Evolutionary conservation across 2,329 filamentous ascomycete species (phyloP), one percentile per base, ranked within the genome.

Genomic region (Talaromyces verruculosus): DNA sequence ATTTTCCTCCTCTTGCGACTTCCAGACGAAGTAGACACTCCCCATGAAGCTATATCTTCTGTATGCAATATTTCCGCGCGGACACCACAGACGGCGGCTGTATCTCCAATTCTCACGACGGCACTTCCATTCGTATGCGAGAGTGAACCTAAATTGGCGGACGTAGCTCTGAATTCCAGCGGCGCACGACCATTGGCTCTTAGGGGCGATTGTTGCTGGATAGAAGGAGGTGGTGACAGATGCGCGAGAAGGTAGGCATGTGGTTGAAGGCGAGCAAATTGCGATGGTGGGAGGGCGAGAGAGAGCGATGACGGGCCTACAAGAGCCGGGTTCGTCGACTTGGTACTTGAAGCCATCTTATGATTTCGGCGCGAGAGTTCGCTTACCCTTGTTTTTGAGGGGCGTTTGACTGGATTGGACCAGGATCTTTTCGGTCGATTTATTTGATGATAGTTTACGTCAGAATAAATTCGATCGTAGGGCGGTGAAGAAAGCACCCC

Each of bases 31-130:
- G 73, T 71, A 45, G 75, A 76, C 10, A 80, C 77, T 66, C 71
- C 80, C 77, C 66, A 87, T 72, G 68, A 89, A 81, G 78, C 89
- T 67, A 96, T 91, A 75, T 92, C 88, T 60, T 86, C 84, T 2
- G 90, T 89, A 58, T 89, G 84, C 30, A 99, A 83, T 6, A 96
- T 89, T 80, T 99, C 95, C 62, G 85, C 93, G 53, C 94, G 88
- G 22, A 99, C 88, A 65, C 94, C 95, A 75, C 93, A 97, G 43
- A 99, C 93, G n/a, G 93, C 92, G 0, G 92, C 93, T 0, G 94
- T 98, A 77, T 96, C 92, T 57, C 95, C 95, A 61, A 91, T 83
- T 41, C 95, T 88, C 60, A 98, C 91, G 0, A 98, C 89, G 0
- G 94, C 90, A 72, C 92, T 96, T 61, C 95, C 95, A 75, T 96